Evolutionary conservation across 2,329 filamentous ascomycete species (phyloP), one percentile per base, ranked within the genome.

Genomic region (Talaromyces sp.): DNA sequence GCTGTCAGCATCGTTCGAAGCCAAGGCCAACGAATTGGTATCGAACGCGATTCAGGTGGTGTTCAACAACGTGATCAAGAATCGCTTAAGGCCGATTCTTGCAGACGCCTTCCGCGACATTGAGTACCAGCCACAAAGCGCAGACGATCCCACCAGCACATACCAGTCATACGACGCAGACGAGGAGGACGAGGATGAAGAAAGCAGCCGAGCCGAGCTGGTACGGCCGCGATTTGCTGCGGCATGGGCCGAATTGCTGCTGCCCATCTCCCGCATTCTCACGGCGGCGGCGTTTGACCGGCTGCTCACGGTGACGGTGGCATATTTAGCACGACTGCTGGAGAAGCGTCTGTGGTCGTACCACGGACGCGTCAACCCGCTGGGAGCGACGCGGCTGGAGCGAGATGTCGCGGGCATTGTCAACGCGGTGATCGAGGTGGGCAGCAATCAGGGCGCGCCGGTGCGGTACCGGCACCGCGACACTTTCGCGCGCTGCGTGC

Each of bases 61-160:
- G 51, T 95, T 96, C 72, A 88, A 90, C 68, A 89, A 92, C 69
- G 90, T 97, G 1, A 83, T 97, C 67, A 93, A 93, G 70, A 85
- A 87, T 1, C 90, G 92, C 11, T 81, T 99, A 14, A 87, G 92
- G 0, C 91, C 91, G 0, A 87, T 97, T 3, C 81, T 99, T 11
- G 84, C 86, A 19, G 93, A 99, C 61, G 88, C 92, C 0, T 97
- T 97, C 81, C 88, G 92, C 50, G 93, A 97, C 68, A 85, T 90
- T 24, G 92, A 97, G 75, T 99, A 99, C 76, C 83, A 85, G 9
- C 79, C 91, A 3, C 81, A 81, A 1, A 83, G 87, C 62, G 83
- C 86, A 48, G 62, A 63, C 11, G 66, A 72, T 35, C 62, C 69
- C 21, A 67, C 65, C 59, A 66, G 62, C 32, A 77, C 81, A 27